Evolutionary conservation across 495 filamentous ascomycete species (phyloP).

Genomic region (Neurospora sp.): DNA sequence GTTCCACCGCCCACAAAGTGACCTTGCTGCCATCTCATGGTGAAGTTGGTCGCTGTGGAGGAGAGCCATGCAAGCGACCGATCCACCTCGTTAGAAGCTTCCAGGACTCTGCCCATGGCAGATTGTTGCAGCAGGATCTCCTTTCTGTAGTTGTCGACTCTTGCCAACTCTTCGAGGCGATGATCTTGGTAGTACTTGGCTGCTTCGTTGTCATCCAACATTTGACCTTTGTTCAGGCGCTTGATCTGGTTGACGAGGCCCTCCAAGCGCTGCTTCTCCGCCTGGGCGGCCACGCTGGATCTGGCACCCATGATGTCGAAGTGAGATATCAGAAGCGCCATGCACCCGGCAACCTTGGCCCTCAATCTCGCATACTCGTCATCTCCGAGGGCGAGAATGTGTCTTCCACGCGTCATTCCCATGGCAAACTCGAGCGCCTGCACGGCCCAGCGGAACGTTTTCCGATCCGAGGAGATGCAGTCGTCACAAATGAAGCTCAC

Average conservation of each 20-base stretch:
- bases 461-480: conserved; percentile 86
- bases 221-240: conserved; percentile 62
- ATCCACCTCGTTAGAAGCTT: conserved; percentile 91
- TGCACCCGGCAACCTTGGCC: conserved; percentile 88
- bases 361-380: conserved; percentile 73
- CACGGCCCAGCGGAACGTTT: conserved; percentile 96
- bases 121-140: conserved; percentile 80
- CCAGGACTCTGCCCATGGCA: conserved; percentile 78
- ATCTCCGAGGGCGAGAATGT: conserved; percentile 79
- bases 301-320: conserved; percentile 98
- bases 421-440: conserved; percentile 92
- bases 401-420: conserved; percentile 87
- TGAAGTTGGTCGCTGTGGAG: conserved; percentile 88
- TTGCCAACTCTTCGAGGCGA: conserved; percentile 56
- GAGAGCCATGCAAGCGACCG: conserved; percentile 88
- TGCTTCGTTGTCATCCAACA: conserved; percentile 80
- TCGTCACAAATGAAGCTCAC: conserved; percentile 97
- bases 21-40: conserved; percentile 93
- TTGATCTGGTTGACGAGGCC: conserved; percentile 61
- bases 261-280: conserved; percentile 65
- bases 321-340: conserved; percentile 94
- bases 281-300: conserved; percentile 83
- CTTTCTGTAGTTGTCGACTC: conserved; percentile 67
- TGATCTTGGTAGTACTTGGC: conserved; percentile 59
- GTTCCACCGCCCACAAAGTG: conserved; percentile 95